A percentile compares a stretch with the other conserved stretches of the same genome.
Evolutionary conservation across 257 asterid genomes (phyloP).

Genomic region (Solanum peruvianum): DNA sequence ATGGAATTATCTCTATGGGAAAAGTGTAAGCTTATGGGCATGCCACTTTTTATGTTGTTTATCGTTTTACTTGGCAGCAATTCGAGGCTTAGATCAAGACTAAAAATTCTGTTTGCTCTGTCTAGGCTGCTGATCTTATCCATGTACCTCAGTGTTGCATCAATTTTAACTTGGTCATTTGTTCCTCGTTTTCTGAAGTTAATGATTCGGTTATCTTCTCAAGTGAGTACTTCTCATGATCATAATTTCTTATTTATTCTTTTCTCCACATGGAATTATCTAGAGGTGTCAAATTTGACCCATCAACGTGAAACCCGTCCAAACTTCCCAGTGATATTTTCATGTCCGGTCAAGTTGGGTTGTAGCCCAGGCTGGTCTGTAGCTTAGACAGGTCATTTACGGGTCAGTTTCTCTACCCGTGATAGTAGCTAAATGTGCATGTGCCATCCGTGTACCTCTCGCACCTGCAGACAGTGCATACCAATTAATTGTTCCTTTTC

Average conservation of each 20-base stretch:
- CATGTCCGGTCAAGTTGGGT: not conserved
- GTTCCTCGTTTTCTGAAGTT: constrained; percentile 81
- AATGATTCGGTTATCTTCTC: constrained; percentile 75
- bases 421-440: not conserved
- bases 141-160: constrained; percentile 56
- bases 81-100: not conserved
- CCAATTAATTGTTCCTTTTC: not conserved
- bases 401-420: not conserved
- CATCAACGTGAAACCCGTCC: not conserved
- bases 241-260: not conserved
- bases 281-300: not conserved
- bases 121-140: constrained; percentile 62
- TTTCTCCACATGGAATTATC: not conserved
- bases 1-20: constrained; percentile 84
- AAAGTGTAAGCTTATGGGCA: constrained; percentile 41
- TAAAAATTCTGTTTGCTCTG: not conserved
- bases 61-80: not conserved
- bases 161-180: constrained; percentile 70
- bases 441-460: not conserved
- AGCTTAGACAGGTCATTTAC: not conserved
- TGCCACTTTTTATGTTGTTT: not conserved
- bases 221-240: constrained; percentile 39
- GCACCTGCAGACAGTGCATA: not conserved
- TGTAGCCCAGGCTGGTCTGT: not conserved
- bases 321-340: not conserved